phyloP scores from a whole-genome alignment of 2,329 filamentous ascomycete species.

The Didymella pinodella region DNA sequence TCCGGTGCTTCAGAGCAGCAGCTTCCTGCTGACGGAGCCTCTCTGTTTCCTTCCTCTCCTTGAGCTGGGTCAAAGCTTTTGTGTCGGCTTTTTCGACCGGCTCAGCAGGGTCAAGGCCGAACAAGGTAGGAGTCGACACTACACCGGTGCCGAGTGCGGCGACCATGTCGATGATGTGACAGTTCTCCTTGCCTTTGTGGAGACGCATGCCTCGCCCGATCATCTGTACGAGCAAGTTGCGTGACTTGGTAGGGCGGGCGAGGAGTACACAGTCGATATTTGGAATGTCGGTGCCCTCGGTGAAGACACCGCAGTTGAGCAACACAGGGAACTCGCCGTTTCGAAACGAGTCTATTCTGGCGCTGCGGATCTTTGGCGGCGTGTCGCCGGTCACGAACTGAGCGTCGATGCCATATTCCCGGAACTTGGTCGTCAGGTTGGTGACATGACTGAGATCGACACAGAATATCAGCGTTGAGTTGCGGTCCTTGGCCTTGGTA shows the following conservation, averaged over 20 bases:
- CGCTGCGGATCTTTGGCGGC: conserved; percentile 69
- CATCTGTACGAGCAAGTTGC: conserved; percentile 97
- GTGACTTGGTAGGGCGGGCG: conserved; percentile 85
- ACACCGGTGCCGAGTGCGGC: conserved; percentile 84
- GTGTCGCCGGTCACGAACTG: conserved; percentile 88
- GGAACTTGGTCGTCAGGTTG: conserved; percentile 77
- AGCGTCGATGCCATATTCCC: conserved; percentile 79
- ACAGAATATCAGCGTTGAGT: conserved; percentile 92
- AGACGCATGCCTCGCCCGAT: conserved; percentile 92
- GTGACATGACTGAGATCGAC: conserved; percentile 86
- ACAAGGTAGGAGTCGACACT: conserved; percentile 88
- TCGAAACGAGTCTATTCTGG: conserved; percentile 78
- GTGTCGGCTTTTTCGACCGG: conserved; percentile 73
- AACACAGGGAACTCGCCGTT: conserved; percentile 82
- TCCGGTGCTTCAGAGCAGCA: conserved; percentile 71
- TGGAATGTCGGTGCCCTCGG: conserved; percentile 96
- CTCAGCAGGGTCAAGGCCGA: conserved; percentile 86
- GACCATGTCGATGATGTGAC: conserved; percentile 96
- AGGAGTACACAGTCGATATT: conserved; percentile 95
- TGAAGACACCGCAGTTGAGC: conserved; percentile 95
- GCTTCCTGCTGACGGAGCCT: conserved; percentile 57
- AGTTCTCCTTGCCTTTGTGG: conserved; percentile 80
- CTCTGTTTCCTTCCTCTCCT: conserved; percentile 56
- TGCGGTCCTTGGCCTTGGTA: conserved; percentile 73
- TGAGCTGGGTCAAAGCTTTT: conserved; percentile 66